A percentile compares a stretch with the other conserved stretches of the same genome.
phyloP scores from a whole-genome alignment of 306 rosid genomes.

The Cicer judaicum region DNA sequence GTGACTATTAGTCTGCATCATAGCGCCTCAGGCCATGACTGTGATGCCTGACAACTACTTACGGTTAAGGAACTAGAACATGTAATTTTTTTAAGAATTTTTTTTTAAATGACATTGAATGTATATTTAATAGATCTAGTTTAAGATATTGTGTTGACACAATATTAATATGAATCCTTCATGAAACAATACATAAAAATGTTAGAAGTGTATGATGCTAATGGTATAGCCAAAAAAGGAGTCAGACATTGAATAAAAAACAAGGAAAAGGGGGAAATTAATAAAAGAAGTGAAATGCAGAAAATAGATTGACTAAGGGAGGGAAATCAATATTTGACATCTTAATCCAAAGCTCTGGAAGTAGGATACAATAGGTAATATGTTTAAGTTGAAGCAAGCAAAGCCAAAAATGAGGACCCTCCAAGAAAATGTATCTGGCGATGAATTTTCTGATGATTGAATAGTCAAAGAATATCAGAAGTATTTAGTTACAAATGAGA shows the following conservation, averaged over 20 bases:
- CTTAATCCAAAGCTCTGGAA: conserved; percentile 39
- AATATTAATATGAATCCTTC: conserved; percentile 10
- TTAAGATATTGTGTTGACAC: conserved; percentile 34
- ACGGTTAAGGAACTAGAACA: conserved; percentile 61
- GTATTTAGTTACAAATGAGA: conserved; percentile 38
- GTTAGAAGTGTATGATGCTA: conserved; percentile 10
- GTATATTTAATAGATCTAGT: conserved; percentile 14
- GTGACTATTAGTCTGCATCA: conserved; percentile 53
- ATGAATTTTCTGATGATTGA: conserved; percentile 52
- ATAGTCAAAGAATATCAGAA: conserved; percentile 56
- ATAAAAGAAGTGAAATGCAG: conserved; percentile 18
- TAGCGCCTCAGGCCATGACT: conserved; percentile 58
- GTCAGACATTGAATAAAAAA: conserved; percentile 24
- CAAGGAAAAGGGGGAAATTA: not conserved
- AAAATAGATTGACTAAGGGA: conserved; percentile 23
- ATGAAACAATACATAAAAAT: conserved; percentile 14
- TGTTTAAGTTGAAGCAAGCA: conserved; percentile 59
- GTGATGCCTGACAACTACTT: conserved; percentile 51
- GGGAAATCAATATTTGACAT: conserved; percentile 29
- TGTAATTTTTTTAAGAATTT: conserved; percentile 14
- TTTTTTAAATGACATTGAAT: not conserved
- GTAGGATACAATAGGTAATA: conserved; percentile 71
- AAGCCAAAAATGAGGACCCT: conserved; percentile 59
- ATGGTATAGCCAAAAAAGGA: not conserved
- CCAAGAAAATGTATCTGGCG: conserved; percentile 57